Evolutionary conservation across 169 alveolate species (phyloP), one percentile per base, ranked within the genome.

Genomic region (Eimeria sp.): DNA sequence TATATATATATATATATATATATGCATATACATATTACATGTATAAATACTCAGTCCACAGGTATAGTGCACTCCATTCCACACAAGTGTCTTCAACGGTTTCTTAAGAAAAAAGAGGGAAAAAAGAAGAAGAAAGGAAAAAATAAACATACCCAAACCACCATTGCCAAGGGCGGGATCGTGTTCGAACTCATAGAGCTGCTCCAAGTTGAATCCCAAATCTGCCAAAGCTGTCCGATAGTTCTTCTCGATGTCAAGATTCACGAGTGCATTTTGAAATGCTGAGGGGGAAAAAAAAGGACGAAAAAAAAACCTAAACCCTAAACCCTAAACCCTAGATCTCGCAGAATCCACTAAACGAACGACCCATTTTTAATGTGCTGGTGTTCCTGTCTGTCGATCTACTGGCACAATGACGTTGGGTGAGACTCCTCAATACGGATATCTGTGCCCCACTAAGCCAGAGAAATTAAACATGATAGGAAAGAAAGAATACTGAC

Each of bases 151-250:
- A 95, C 96, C 99, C 27, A 99, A 97, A n/a, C 99, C 99, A 45
- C 99, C 99, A 95, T 99, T 99, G 61, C 99, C 99, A 54, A 99
- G 98, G 16, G 99, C 99, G 34, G 99, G 99, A 95, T 99, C 99
- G 75, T 97, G 99, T 97, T 99, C 99, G 73, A 98, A 97, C 65
- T 98, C 99, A 96, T 98, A 99, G 67, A 99, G 95, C 58, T 98
- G 98, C 98, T 99, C 99, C 57, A 99, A 97, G 51, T 97, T 97
- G 96, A 98, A 98, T 9, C 99, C 99, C 47, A 99, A 95, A 34
- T 98, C 99, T 89, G 96, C 95, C 27, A 98, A 93, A 18, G 99
- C 99, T 72, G 98, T 98, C 90, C 97, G 97, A 97, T 98, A 99
- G 89, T 97, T 88, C 27, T 96, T 97, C 96, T 99, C 99, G 22